Evolutionary conservation across 2,329 filamentous ascomycete genomes (phyloP), one percentile per base, ranked within the genome.

Genomic region (Colletotrichum incanum): DNA sequence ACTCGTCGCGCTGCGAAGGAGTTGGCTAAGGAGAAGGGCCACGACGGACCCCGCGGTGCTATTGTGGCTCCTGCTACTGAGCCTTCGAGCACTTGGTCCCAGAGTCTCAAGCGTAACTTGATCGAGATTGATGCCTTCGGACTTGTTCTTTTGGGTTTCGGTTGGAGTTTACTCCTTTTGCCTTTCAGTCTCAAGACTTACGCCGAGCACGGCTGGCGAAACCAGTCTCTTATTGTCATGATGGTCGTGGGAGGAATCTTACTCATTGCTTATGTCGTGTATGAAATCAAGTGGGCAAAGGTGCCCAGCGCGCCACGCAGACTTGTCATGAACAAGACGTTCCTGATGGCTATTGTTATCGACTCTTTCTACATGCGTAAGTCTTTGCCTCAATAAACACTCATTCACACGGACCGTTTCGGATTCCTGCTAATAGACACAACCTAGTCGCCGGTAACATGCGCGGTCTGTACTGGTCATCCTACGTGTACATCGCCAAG

Each of bases 81-180:
- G 11, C 6, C 39, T 11, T 52, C 58, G 31, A 47, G 12, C 31
- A 47, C 65, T 5, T 73, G 65, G 61, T 39, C 20, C 8, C 20
- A 73, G 50, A 61, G 58, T 41, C 41, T 73, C 26, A 65, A 52
- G 61, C 54, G 49, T 47, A 81, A 84, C 61, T 74, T 83, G 2
- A 81, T 81, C 20, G 78, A 79, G 55, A 79, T 79, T 50, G 78
- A 79, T 56, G 76, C 78, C 1, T 74, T 78, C 56, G 87, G 87
- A 2, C 78, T 85, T 2, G 59, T 86, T 20, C 78, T 89, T 1
- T 83, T 89, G 43, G 83, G 82, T 26, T 83, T 82, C 41, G 87
- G 86, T 0, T 86, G 87, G 69, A 82, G 84, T 0, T 81, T 90
- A 58, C 83, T 91, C 26, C 82, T 90, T 5, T 83, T 89, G 0